phyloP scores from a whole-genome alignment of 2,329 filamentous ascomycete species.

The Achaetomium macrosporum region DNA sequence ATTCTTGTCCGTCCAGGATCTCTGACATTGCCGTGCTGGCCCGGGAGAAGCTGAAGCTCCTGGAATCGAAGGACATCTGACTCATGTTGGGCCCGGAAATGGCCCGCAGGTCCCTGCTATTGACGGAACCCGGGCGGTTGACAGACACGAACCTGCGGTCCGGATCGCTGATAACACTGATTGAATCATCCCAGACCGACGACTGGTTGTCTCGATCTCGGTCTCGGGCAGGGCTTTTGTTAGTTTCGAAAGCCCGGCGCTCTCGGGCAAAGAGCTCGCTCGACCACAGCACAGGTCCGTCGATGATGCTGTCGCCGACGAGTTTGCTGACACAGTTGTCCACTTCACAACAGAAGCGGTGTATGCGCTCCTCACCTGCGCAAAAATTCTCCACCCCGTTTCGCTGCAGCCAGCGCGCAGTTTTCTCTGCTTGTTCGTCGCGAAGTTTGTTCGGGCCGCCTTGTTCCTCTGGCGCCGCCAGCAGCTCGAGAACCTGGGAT shows the following conservation, averaged over 20 bases:
- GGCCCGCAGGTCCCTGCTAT: constrained; percentile 49
- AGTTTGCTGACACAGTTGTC: constrained; percentile 80
- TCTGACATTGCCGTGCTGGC: constrained; percentile 56
- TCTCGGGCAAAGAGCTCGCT: constrained; percentile 83
- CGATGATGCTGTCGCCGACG: constrained; percentile 74
- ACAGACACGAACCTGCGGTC: constrained; percentile 43
- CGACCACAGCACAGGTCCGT: constrained; percentile 86
- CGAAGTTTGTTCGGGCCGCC: constrained; percentile 91
- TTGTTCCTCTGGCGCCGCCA: constrained; percentile 75
- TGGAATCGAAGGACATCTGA: constrained; percentile 63
- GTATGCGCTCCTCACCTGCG: constrained; percentile 87
- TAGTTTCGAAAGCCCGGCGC: constrained; percentile 53
- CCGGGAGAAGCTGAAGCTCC: constrained; percentile 53
- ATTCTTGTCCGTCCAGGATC: constrained; percentile 62
- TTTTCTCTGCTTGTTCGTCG: constrained; percentile 89
- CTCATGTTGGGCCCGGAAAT: constrained; percentile 58
- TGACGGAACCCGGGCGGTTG: constrained; percentile 45
- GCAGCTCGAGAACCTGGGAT: constrained; percentile 77
- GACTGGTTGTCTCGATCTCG: constrained; percentile 40
- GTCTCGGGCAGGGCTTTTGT: constrained; percentile 35
- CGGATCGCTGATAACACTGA: constrained; percentile 50
- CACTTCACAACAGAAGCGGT: constrained; percentile 87
- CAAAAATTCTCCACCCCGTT: constrained; percentile 89
- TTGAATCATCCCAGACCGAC: constrained; percentile 44
- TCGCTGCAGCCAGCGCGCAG: constrained; percentile 72